A percentile compares a stretch with the other conserved stretches of the same genome.
Evolutionary conservation across 2,329 filamentous ascomycete species (phyloP).

Genomic region (Neonectria sp.): DNA sequence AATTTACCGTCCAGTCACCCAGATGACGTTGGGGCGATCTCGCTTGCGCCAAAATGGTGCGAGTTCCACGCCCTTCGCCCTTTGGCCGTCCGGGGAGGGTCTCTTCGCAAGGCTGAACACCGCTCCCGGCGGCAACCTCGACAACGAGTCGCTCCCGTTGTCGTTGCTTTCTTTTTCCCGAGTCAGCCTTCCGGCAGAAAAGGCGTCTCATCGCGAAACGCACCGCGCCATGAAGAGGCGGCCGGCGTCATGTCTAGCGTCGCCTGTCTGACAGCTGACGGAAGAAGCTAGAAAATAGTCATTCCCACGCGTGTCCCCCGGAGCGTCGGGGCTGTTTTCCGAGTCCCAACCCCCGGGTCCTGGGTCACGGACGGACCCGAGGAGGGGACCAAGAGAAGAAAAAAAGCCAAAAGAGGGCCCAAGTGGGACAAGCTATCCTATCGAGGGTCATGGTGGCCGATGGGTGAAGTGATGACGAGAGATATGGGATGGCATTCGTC

Average conservation of each 20-base stretch:
- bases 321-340: neutral
- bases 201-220: neutral
- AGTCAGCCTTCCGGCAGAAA: neutral
- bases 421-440: neutral
- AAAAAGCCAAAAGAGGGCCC: neutral
- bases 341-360: neutral
- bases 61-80: constrained; percentile 12
- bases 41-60: constrained; percentile 18
- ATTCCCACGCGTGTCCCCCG: neutral
- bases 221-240: constrained; percentile 17
- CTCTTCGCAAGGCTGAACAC: constrained; percentile 19
- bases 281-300: neutral
- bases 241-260: constrained; percentile 24
- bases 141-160: neutral
- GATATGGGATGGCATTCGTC: constrained; percentile 11
- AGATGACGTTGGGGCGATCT: constrained; percentile 22
- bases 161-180: neutral
- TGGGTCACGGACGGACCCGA: neutral
- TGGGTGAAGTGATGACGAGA: neutral
- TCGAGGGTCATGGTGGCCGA: neutral
- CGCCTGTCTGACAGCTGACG: constrained; percentile 18
- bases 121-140: neutral
- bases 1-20: constrained; percentile 18
- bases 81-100: neutral
- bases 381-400: neutral